phyloP scores from a whole-genome alignment of 345 rosid species.

The Hirschfeldia incana region DNA sequence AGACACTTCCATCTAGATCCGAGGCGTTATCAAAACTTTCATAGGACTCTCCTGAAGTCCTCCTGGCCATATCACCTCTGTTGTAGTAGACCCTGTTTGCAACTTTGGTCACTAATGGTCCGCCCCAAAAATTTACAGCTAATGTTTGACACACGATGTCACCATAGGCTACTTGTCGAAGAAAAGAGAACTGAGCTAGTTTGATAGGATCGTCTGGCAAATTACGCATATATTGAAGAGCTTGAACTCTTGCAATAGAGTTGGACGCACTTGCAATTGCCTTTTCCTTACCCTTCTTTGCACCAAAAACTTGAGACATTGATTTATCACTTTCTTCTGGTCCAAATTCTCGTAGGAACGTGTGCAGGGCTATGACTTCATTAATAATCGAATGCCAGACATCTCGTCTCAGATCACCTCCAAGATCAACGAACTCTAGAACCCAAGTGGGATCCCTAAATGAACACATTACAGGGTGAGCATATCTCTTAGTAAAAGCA shows the following conservation, averaged over 20 bases:
- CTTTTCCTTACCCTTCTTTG: conserved; percentile 80
- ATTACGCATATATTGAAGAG: conserved; percentile 77
- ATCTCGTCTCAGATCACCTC: conserved; percentile 93
- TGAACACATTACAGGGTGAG: conserved; percentile 24
- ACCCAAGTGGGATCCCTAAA: conserved; percentile 77
- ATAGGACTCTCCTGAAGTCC: conserved; percentile 44
- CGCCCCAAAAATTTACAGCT: conserved; percentile 90
- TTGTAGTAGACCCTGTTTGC: conserved; percentile 43
- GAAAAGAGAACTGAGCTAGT: conserved; percentile 80
- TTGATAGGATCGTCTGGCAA: conserved; percentile 86
- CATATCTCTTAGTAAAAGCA: background rate
- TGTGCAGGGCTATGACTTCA: conserved; percentile 81
- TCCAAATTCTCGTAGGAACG: conserved; percentile 72
- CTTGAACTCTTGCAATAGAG: conserved; percentile 86
- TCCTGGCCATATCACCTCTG: conserved; percentile 34
- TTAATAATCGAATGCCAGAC: conserved; percentile 85
- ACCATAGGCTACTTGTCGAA: conserved; percentile 77
- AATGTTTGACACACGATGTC: conserved; percentile 75
- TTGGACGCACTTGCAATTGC: conserved; percentile 63
- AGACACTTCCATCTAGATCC: conserved; percentile 92
- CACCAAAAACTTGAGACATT: conserved; percentile 65
- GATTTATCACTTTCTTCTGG: conserved; percentile 67
- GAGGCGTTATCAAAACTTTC: conserved; percentile 56
- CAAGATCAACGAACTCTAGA: conserved; percentile 94
- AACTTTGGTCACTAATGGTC: conserved; percentile 64